phyloP scores from a whole-genome alignment of 805 yeast species.

The Yarrowia keelungensis region DNA sequence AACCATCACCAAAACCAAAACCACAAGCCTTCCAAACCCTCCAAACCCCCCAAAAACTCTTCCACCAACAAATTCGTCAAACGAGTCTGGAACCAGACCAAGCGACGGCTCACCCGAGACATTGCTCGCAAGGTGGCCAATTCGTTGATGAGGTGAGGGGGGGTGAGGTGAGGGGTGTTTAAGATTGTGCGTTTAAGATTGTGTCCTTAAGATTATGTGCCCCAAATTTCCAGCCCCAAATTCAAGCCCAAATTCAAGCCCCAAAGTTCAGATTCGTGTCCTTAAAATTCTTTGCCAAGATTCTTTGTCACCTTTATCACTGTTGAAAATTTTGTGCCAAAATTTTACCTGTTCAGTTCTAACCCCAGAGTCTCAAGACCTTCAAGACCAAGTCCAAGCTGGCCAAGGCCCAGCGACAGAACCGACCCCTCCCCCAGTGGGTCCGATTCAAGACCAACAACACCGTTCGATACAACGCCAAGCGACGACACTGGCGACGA shows the following conservation, averaged over 20 bases:
- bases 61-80: conserved; percentile 2
- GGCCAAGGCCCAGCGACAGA: conserved; percentile 98
- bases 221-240: no score
- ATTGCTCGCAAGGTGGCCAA: conserved; percentile 25
- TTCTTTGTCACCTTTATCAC: no score
- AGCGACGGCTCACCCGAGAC: conserved; percentile 15
- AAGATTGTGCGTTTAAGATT: no score
- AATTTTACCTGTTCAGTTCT: neutral
- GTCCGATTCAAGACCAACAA: conserved; percentile 97
- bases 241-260: no score
- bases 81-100: conserved; percentile 28
- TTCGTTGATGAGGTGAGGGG: neutral
- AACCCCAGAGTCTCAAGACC: conserved; percentile 70
- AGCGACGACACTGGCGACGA: conserved; percentile 99
- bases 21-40: neutral
- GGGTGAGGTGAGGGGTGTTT: no score
- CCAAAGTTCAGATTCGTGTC: no score
- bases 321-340: no score
- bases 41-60: neutral
- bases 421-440: conserved; percentile 99
- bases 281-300: no score
- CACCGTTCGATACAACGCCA: conserved; percentile 97
- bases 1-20: neutral
- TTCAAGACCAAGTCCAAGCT: conserved; percentile 97
- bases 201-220: no score